phyloP scores from a whole-genome alignment of 768 basidiomycete species.

The Ramaria sp. region DNA sequence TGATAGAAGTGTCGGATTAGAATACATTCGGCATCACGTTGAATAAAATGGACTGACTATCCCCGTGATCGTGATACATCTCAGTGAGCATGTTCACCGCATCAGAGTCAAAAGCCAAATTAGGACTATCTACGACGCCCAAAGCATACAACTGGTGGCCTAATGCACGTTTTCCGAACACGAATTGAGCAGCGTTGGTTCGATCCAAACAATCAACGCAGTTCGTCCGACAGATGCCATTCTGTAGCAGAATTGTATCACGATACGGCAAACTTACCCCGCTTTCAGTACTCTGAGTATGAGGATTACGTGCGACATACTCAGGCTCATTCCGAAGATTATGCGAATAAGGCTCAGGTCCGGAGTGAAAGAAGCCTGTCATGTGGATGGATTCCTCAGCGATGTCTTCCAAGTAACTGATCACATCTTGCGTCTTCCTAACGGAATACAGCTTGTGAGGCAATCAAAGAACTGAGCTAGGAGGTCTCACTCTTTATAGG shows the following conservation, averaged over 20 bases:
- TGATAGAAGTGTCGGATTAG: constrained; percentile 20
- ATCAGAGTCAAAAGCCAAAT: constrained; percentile 85
- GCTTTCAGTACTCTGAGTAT: constrained; percentile 13
- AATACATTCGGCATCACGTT: neutral
- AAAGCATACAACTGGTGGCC: constrained; percentile 94
- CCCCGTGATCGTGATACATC: constrained; percentile 98
- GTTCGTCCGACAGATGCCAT: constrained; percentile 86
- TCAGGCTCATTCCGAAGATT: constrained; percentile 34
- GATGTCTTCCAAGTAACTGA: constrained; percentile 87
- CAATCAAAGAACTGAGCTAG: constrained; percentile 7
- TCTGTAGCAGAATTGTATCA: constrained; percentile 67
- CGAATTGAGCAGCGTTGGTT: constrained; percentile 94
- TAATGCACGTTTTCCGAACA: constrained; percentile 88
- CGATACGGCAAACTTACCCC: constrained; percentile 40
- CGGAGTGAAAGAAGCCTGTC: constrained; percentile 94
- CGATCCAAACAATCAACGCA: constrained; percentile 97
- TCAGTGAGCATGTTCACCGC: constrained; percentile 95
- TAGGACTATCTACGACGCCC: constrained; percentile 77
- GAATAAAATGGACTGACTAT: constrained; percentile 46
- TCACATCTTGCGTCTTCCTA: constrained; percentile 93
- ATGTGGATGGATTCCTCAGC: constrained; percentile 88
- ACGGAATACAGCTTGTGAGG: neutral
- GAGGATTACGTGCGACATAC: constrained; percentile 18
- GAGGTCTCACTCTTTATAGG: constrained; percentile 75
- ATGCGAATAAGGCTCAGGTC: constrained; percentile 75